Base-by-base conservation (phyloP, 257 asterid species). In the Nicotiana noctiflora region DNA sequence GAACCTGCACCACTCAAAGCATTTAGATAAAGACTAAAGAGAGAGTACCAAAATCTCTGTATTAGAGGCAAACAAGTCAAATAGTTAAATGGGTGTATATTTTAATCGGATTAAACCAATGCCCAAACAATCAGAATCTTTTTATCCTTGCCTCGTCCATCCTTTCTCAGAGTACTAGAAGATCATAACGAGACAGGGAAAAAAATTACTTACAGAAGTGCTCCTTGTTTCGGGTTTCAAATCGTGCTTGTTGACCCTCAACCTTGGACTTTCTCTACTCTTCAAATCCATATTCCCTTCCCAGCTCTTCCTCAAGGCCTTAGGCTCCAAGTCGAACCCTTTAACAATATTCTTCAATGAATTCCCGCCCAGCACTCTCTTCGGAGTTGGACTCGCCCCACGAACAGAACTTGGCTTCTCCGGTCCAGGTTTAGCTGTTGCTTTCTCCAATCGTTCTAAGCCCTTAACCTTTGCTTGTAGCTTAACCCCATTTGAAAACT, bases 261-360 rank as follows among this genome's bases (percentile, higher is more conserved):
- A 57, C 76, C 91, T 88, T 25, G 99, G 98, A 84, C 95, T 93
- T 62, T 94, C 99, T 88, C 94, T 87, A 74, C 89, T 82, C 90
- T 84, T 96, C 29, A 90, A 83, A 81, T 92, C 97, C 87, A 91
- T 87, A 87, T 90, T 90, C 86, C 98, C 98, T 90, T 96, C 98
- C 99, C 99, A 96, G 88, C 98, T 96, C 91, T 90, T 96, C 74
- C 99, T 92, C 90, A 96, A 86, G 44, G 97, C 90, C 87, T 92
- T 96, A 18, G 98, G 95, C 55, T 97, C 99, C 83, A 92, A 79
- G 11, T 94, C 98, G 63, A 96, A 85, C 57, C 92, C 97, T 27
- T 85, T 93, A 81, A 89, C 90, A 82, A 89, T 83, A 89, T 88
- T 92, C 88, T 90, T 94, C 87, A 87, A 84, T 77, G 85, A 84